Evolutionary conservation across 73 alveolate species (phyloP).

Genomic region (Paramecium sexaurelia): DNA sequence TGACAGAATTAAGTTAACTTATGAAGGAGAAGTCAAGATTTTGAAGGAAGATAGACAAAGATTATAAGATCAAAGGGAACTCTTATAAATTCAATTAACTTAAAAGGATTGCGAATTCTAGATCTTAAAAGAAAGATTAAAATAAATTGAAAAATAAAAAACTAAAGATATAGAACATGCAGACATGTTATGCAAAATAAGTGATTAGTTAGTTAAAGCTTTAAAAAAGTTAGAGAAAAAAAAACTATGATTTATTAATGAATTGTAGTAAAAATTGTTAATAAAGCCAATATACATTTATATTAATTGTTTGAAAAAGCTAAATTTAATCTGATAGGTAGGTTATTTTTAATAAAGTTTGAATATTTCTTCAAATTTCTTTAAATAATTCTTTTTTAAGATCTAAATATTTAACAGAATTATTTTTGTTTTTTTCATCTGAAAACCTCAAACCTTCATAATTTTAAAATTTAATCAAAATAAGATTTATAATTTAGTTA

Average conservation of each 20-base stretch:
- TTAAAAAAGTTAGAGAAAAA: conserved; percentile 59
- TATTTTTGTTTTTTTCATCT: too few species aligned
- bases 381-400: too few species aligned
- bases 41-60: conserved; percentile 43
- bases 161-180: conserved; percentile 80
- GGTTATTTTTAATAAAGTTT: too few species aligned
- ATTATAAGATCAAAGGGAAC: conserved; percentile 67
- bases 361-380: too few species aligned
- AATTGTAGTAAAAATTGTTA: too few species aligned
- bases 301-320: too few species aligned
- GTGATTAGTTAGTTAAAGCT: conserved; percentile 63
- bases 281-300: too few species aligned
- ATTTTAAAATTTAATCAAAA: too few species aligned
- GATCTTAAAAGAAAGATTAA: conserved; percentile 76
- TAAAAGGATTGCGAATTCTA: conserved; percentile 64
- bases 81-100: conserved; percentile 67
- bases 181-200: conserved; percentile 74
- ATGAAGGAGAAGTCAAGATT: conserved; percentile 11
- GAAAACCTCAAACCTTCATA: too few species aligned
- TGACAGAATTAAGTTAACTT: conserved; percentile 40
- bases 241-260: not conserved
- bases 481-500: too few species aligned
- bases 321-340: too few species aligned
- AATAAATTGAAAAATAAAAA: conserved; percentile 79
- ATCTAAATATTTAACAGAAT: too few species aligned